Evolutionary conservation across 495 filamentous ascomycete species (phyloP).

Genomic region (Evansstolkia leycettana): DNA sequence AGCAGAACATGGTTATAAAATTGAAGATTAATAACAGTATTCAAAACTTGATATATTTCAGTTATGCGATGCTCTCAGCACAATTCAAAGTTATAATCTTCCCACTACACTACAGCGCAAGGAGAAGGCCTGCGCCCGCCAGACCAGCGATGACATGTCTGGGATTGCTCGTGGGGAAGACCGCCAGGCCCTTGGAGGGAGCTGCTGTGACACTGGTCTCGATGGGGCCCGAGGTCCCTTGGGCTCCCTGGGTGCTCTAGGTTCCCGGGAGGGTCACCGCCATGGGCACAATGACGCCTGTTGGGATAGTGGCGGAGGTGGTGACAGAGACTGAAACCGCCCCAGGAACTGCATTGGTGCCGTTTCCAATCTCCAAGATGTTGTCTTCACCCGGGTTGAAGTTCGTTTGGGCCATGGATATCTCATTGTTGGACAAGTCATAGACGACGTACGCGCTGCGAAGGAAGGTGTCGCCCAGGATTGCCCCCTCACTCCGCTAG

Average conservation of each 20-base stretch:
- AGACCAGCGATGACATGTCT: conserved; percentile 13
- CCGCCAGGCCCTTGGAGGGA: conserved; percentile 6
- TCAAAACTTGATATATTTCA: no score
- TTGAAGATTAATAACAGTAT: no score
- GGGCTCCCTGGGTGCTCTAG: no score
- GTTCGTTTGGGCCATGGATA: conserved; percentile 62
- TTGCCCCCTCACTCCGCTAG: conserved; percentile 32
- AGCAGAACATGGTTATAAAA: no score
- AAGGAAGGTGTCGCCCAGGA: conserved; percentile 85
- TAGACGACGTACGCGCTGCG: conserved; percentile 83
- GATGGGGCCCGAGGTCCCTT: no score
- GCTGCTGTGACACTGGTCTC: not conserved
- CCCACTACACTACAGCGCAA: conserved; percentile 5
- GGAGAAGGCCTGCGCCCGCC: conserved; percentile 11
- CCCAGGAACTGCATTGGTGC: conserved; percentile 48
- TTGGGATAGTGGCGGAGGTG: conserved; percentile 3
- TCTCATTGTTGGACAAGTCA: conserved; percentile 70
- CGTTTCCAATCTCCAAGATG: conserved; percentile 58
- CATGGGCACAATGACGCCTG: conserved; percentile 6
- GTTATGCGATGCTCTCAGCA: no score
- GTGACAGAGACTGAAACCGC: conserved; percentile 53
- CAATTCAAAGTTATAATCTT: no score
- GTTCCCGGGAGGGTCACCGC: not conserved
- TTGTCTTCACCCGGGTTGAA: conserved; percentile 54
- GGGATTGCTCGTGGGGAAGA: conserved; percentile 8